phyloP scores from a whole-genome alignment of 2,329 filamentous ascomycete genomes.

The Cercospora brassicicola region DNA sequence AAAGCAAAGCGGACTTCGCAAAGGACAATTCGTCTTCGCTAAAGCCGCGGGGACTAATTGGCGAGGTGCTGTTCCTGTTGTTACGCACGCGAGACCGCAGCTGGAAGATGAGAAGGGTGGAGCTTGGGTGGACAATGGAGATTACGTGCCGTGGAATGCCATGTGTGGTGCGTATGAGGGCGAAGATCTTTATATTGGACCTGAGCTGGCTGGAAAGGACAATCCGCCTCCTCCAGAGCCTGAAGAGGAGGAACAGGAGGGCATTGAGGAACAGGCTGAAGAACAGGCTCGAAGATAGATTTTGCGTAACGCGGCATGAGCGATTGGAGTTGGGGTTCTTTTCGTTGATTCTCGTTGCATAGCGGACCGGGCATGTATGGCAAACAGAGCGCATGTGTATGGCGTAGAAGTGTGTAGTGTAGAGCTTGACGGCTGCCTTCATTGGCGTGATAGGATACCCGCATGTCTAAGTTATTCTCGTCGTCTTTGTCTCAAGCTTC shows the following conservation, averaged over 20 bases:
- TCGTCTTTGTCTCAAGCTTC: background rate
- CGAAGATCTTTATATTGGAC: constrained; percentile 17
- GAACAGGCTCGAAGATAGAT: background rate
- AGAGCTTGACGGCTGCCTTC: background rate
- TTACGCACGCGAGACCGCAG: constrained; percentile 8
- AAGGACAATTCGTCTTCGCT: constrained; percentile 11
- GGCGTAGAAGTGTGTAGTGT: constrained; percentile 1
- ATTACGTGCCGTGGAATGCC: constrained; percentile 23
- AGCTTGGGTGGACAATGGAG: constrained; percentile 24
- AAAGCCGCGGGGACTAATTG: constrained; percentile 17
- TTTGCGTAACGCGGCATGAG: background rate
- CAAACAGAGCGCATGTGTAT: background rate
- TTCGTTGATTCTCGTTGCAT: constrained; percentile 4
- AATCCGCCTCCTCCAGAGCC: background rate
- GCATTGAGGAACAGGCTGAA: background rate
- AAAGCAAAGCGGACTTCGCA: background rate
- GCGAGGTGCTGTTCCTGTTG: constrained; percentile 20
- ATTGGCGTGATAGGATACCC: constrained; percentile 4
- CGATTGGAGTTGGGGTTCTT: background rate
- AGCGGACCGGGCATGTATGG: background rate
- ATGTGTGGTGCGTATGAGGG: constrained; percentile 25
- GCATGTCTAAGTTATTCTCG: background rate
- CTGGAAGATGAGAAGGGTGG: constrained; percentile 24
- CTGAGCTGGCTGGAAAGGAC: constrained; percentile 13
- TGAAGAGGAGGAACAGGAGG: background rate